phyloP scores from a whole-genome alignment of 2,329 filamentous ascomycete genomes.

The Chaetomiaceae sp. region DNA sequence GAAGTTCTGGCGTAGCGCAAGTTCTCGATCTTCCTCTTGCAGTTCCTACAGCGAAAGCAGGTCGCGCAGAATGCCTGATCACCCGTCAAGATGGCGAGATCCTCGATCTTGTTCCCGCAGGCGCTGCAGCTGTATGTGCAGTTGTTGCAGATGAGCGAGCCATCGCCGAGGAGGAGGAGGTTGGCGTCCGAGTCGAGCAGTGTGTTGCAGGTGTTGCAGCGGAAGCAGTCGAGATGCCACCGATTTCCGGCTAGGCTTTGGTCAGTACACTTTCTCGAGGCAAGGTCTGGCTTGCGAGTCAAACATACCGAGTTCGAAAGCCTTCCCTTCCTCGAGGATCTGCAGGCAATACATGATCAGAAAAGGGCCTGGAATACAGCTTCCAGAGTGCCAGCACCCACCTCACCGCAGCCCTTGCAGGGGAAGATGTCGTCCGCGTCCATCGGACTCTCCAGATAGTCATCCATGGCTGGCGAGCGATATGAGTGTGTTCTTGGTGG shows the following conservation, averaged over 20 bases:
- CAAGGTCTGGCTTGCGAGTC: no score
- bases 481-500: conserved; percentile 13
- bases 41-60: conserved; percentile 96
- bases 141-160: conserved; percentile 97
- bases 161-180: conserved; percentile 91
- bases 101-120: conserved; percentile 96
- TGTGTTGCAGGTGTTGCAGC: conserved; percentile 91
- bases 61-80: conserved; percentile 97
- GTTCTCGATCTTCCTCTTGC: conserved; percentile 98
- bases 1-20: conserved; percentile 94
- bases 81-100: conserved; percentile 92
- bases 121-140: conserved; percentile 98
- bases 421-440: conserved; percentile 81
- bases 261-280: conserved; percentile 17
- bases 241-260: conserved; percentile 71
- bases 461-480: conserved; percentile 51
- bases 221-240: conserved; percentile 99
- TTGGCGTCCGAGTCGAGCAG: conserved; percentile 98
- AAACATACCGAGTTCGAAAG: conserved; percentile 83
- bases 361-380: conserved; percentile 17
- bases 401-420: conserved; percentile 91
- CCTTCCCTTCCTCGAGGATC: conserved; percentile 98
- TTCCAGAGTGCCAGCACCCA: conserved; percentile 40
- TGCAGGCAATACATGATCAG: conserved; percentile 39
- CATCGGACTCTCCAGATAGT: conserved; percentile 61